phyloP scores from a whole-genome alignment of 2,329 filamentous ascomycete species.

The Colletotrichum phormii region DNA sequence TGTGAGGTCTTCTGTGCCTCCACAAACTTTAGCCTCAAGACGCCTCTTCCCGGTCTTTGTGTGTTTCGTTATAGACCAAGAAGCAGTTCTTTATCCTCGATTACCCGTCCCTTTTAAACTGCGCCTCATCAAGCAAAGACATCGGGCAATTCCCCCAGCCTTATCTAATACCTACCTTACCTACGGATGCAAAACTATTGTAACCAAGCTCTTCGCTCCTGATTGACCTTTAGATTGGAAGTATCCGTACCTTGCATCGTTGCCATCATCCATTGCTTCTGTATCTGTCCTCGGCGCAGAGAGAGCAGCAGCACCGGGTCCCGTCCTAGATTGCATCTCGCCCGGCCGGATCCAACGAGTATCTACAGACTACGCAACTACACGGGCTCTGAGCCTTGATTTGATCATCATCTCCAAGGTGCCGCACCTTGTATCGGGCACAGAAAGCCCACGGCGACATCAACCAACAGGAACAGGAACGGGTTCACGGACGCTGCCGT shows the following conservation, averaged over 20 bases:
- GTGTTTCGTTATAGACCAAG: not conserved
- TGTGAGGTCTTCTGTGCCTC: not conserved
- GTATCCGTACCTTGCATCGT: not conserved
- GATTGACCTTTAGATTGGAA: not conserved
- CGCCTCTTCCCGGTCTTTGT: not conserved
- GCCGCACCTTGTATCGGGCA: not conserved
- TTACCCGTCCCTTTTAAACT: not conserved
- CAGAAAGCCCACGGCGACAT: not conserved
- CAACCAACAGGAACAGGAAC: not conserved
- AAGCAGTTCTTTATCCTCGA: not conserved
- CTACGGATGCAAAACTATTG: not conserved
- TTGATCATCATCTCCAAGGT: not conserved
- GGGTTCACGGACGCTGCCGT: constrained; percentile 10
- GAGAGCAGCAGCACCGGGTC: not conserved
- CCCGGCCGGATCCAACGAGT: not conserved
- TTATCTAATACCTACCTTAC: not conserved
- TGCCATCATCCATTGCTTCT: not conserved
- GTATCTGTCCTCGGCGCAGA: not conserved
- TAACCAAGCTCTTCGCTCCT: not conserved
- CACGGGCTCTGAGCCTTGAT: not conserved
- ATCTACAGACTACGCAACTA: not conserved
- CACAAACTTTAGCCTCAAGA: not conserved
- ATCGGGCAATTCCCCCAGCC: not conserved
- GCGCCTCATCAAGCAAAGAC: not conserved
- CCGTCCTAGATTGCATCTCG: too few species aligned